Base-by-base conservation (phyloP, 2,329 filamentous ascomycete genomes). In the Malbranchea zuffiana region DNA sequence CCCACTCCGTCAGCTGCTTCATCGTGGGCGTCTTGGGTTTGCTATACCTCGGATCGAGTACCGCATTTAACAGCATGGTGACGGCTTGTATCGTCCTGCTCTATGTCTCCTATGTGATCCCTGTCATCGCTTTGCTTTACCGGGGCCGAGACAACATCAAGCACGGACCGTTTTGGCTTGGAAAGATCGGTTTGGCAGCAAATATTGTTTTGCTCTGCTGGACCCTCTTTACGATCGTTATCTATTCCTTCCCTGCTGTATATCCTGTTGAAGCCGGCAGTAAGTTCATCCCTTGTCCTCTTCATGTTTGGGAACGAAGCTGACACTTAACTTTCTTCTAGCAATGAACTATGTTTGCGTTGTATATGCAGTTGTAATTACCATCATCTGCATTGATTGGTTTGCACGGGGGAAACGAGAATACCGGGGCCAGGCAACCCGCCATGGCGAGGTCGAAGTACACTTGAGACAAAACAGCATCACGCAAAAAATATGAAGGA, bases 161-260 rank as follows among this genome's bases (percentile, higher is more conserved):
- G 1, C 61, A 60, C 40, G 66, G 66, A 0, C 65, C 66, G 0
- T 71, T 70, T 53, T 68, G 63, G 59, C 50, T 70, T 17, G 66
- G 65, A 1, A 54, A 52, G 4, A 26, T 66, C 27, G 67, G 66
- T 1, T 40, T 61, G 15, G 47, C 62, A 29, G 50, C 60, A 10
- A 69, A 70, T 43, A 49, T 59, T 12, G 54, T 69, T 5, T 48
- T 66, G 1, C 50, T 70, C 10, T 27, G 48, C 10, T 71, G 67
- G 66, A 70, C 66, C 1, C 24, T 61, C 18, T 68, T 71, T 44
- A 66, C 65, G 4, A 44, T 68, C 32, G 43, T 68, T 42, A 63
- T 68, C 54, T 66, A 65, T 49, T 62, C 59, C 15, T 63, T 64
- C 48, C 61, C 61, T 6, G 43, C 53, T 5, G 46, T 46, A 1